phyloP scores from a whole-genome alignment of 2,329 filamentous ascomycete genomes.

The Helicocarpus griseus region DNA sequence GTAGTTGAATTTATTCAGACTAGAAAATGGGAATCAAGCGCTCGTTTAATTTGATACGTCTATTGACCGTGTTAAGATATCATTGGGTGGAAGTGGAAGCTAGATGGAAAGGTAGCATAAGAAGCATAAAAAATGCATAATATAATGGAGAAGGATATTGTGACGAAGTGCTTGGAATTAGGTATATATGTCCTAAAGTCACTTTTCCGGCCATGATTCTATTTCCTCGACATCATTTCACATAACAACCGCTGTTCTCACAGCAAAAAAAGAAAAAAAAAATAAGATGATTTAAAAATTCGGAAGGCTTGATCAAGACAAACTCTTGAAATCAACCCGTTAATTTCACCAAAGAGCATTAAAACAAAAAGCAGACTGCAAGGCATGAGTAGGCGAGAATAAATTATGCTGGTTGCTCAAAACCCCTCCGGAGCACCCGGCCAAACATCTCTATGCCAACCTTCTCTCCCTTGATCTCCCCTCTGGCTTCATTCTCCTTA shows the following conservation, averaged over 20 bases:
- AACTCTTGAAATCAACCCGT: slow-evolving; percentile 1
- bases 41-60: no score
- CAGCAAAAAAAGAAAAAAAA: background rate
- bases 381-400: slow-evolving; percentile 10
- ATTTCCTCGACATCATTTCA: background rate
- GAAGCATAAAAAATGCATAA: no score
- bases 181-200: background rate
- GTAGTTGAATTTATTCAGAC: no score
- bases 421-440: slow-evolving; percentile 69
- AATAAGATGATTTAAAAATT: background rate
- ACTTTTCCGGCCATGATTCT: background rate
- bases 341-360: slow-evolving; percentile 4
- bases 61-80: no score
- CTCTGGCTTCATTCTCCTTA: slow-evolving; percentile 95
- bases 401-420: slow-evolving; percentile 64
- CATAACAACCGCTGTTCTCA: background rate
- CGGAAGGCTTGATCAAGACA: background rate
- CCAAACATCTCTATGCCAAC: slow-evolving; percentile 51
- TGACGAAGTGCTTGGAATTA: background rate
- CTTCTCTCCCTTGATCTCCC: slow-evolving; percentile 88
- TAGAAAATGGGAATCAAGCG: no score
- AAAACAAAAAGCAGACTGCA: slow-evolving; percentile 7
- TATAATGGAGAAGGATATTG: background rate
- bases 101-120: no score
- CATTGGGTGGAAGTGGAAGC: no score